Evolutionary conservation across 1,139 yeast species (phyloP).

Genomic region (Yamadazyma taylorii): DNA sequence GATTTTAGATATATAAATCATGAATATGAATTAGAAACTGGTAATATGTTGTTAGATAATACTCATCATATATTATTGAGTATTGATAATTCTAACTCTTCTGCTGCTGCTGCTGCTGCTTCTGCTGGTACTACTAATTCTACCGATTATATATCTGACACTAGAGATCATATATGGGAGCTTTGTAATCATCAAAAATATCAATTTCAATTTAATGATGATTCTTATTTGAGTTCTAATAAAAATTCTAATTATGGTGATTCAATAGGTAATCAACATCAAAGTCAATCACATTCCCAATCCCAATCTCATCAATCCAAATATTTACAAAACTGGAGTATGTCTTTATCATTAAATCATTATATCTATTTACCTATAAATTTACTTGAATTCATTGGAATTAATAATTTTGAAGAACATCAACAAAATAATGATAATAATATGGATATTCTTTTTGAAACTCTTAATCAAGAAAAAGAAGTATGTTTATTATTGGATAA

Average conservation of each 20-base stretch:
- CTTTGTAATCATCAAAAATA: constrained; percentile 11
- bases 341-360: constrained; percentile 25
- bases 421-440: constrained; percentile 4
- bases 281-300: constrained; percentile 6
- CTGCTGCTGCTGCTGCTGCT: too few species aligned
- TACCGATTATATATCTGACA: constrained; percentile 20
- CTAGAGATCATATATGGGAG: constrained; percentile 20
- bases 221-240: constrained; percentile 10
- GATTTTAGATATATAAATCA: constrained; percentile 33
- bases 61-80: constrained; percentile 12
- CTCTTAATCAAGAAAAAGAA: constrained; percentile 22
- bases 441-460: constrained; percentile 13
- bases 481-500: constrained; percentile 9
- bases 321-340: constrained; percentile 21
- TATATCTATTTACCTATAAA: constrained; percentile 29
- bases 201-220: constrained; percentile 15
- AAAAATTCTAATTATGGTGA: constrained; percentile 2
- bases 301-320: too few species aligned
- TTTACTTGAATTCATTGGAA: constrained; percentile 33
- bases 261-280: constrained; percentile 1
- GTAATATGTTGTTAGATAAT: constrained; percentile 10
- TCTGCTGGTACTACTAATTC: too few species aligned
- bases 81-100: constrained; percentile 9
- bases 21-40: constrained; percentile 14
- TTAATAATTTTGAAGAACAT: constrained; percentile 15